These are phyloP conservation scores for Diversispora eburnea DNA, from an alignment of 192 early-diverging fungal species.

Conservation along the genomic window DNA sequence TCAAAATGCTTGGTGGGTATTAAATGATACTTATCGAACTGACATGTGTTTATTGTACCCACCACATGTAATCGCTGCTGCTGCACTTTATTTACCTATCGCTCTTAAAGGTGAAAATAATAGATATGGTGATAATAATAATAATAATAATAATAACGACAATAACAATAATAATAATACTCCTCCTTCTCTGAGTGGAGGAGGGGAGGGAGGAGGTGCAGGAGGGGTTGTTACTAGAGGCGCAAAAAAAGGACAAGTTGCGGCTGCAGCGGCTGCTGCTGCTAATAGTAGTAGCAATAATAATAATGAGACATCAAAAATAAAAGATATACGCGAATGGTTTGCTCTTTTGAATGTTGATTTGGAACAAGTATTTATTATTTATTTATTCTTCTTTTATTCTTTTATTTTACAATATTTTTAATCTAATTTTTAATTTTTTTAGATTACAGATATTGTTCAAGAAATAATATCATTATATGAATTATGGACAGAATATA, in stretches of 20 bases:
- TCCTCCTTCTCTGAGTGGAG: too few relatives aligned
- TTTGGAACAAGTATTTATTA: slow-evolving; percentile 55
- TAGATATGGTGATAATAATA: slow-evolving; percentile 20
- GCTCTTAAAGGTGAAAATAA: slow-evolving; percentile 44
- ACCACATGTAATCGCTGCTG: slow-evolving; percentile 84
- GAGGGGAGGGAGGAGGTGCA: neutral
- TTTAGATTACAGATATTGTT: slow-evolving; percentile 64
- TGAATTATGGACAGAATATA: slow-evolving; percentile 61
- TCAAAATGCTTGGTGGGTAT: slow-evolving; percentile 63
- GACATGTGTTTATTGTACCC: slow-evolving; percentile 82
- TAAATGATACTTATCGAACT: slow-evolving; percentile 82
- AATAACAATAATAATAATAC: too few relatives aligned
- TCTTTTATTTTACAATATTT: neutral
- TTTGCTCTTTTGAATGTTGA: slow-evolving; percentile 80
- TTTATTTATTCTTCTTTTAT: neutral
- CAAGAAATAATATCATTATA: slow-evolving; percentile 75
- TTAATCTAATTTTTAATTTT: neutral
- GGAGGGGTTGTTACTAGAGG: slow-evolving; percentile 19
- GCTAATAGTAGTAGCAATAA: slow-evolving; percentile 17
- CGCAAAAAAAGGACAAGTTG: slow-evolving; percentile 17
- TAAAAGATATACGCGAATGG: slow-evolving; percentile 70
- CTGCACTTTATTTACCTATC: slow-evolving; percentile 70
- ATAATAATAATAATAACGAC: slow-evolving; percentile 4
- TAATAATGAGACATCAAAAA: slow-evolving; percentile 37
- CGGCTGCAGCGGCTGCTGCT: neutral